phyloP scores from a whole-genome alignment of 139 green algal species.

The Edaphochlamys debaryana region DNA sequence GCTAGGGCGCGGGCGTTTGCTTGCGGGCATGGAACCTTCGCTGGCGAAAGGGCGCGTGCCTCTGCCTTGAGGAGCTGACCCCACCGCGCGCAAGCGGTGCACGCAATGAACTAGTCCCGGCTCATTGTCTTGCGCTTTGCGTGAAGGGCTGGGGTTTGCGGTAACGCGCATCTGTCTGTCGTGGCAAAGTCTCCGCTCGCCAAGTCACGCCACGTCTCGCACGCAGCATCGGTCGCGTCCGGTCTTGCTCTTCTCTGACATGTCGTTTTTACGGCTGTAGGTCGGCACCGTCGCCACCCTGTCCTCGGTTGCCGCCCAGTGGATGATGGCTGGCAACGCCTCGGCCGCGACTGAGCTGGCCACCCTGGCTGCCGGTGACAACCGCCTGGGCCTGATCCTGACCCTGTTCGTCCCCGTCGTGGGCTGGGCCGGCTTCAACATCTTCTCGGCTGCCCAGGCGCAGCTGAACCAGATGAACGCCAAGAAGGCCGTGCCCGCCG shows the following conservation, averaged over 20 bases:
- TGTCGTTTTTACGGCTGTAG: neutral
- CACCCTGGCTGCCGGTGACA: conserved; percentile 76
- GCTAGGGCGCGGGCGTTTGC: neutral
- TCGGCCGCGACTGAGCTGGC: conserved; percentile 81
- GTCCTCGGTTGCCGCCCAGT: conserved; percentile 44
- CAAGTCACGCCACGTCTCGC: neutral
- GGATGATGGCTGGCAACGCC: conserved; percentile 56
- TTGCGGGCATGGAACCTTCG: neutral
- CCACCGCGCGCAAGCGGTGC: no score
- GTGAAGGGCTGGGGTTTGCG: neutral
- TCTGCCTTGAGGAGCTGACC: no score
- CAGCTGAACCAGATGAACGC: conserved; percentile 39
- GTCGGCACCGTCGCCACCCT: conserved; percentile 41
- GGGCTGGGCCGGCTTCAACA: conserved; percentile 87
- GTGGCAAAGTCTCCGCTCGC: neutral
- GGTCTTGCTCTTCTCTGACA: neutral
- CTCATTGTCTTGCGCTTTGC: neutral
- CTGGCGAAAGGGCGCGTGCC: neutral
- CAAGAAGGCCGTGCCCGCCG: conserved; percentile 12
- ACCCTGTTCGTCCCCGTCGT: conserved; percentile 62
- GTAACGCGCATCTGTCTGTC: neutral
- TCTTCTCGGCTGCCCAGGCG: conserved; percentile 53
- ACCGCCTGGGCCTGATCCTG: conserved; percentile 62
- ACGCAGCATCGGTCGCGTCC: no score
- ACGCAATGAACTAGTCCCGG: neutral